Conservation (phyloP, 192 early-diverging fungal species). For the Entomortierella parvispora region DNA sequence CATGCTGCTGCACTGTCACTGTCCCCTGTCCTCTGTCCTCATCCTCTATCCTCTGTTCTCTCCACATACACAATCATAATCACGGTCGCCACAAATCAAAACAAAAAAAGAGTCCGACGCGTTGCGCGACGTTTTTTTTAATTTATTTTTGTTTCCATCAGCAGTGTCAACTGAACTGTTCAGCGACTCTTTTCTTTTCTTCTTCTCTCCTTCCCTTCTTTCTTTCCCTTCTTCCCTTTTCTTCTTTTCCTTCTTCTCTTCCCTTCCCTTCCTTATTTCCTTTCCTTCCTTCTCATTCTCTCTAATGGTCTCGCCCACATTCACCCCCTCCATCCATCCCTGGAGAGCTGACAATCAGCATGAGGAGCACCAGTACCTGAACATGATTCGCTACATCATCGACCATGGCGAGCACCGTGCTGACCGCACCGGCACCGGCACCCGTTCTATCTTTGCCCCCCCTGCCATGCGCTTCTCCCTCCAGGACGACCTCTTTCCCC, state of each 20-base stretch:
- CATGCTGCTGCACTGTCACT: too few relatives aligned
- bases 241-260: not conserved
- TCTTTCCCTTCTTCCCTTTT: not conserved
- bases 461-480: conserved; percentile 88
- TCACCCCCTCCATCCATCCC: conserved; percentile 40
- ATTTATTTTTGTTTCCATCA: not conserved
- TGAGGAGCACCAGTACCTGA: conserved; percentile 92
- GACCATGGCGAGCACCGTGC: conserved; percentile 74
- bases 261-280: not conserved
- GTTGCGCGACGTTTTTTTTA: not conserved
- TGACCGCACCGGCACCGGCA: conserved; percentile 94
- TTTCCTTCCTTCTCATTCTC: not conserved
- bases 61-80: too few relatives aligned
- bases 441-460: conserved; percentile 85
- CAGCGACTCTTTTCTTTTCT: not conserved
- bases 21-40: too few relatives aligned
- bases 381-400: conserved; percentile 78
- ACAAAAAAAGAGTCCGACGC: not conserved
- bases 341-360: conserved; percentile 52
- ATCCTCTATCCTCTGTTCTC: too few relatives aligned
- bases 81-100: too few relatives aligned
- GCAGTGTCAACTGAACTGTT: not conserved
- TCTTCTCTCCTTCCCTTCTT: not conserved
- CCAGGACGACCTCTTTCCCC: conserved; percentile 77
- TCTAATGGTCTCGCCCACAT: conserved; percentile 25